Conservation (phyloP, 345 rosid species). For the Raphanus raphanistrum region DNA sequence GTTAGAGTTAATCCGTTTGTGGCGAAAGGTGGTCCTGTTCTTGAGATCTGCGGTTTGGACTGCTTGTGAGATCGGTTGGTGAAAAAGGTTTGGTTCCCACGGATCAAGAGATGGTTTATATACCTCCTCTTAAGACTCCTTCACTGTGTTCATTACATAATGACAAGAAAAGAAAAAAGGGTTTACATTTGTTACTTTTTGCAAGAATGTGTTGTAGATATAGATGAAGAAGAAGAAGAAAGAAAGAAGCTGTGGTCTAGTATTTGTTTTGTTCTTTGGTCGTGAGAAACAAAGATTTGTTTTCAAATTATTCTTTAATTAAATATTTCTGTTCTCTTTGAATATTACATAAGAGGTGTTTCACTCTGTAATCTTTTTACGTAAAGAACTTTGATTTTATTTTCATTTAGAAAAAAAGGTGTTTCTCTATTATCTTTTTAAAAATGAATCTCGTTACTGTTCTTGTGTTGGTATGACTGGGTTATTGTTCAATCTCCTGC, state of each 20-base stretch:
- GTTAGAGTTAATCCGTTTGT: slow-evolving; percentile 92
- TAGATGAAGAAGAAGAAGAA: slow-evolving; percentile 31
- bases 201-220: slow-evolving; percentile 47
- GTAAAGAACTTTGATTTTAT: slow-evolving; percentile 12
- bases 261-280: slow-evolving; percentile 42
- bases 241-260: slow-evolving; percentile 22
- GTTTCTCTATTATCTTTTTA: neutral
- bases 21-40: slow-evolving; percentile 75
- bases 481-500: neutral
- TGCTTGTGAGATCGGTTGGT: slow-evolving; percentile 50
- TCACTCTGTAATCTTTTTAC: slow-evolving; percentile 26
- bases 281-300: slow-evolving; percentile 15
- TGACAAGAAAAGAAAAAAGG: neutral
- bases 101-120: slow-evolving; percentile 27
- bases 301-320: slow-evolving; percentile 40
- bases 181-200: slow-evolving; percentile 34
- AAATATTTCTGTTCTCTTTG: slow-evolving; percentile 31
- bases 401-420: neutral
- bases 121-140: slow-evolving; percentile 25
- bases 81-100: slow-evolving; percentile 26
- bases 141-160: slow-evolving; percentile 36
- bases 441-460: neutral
- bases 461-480: neutral
- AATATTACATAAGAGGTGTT: slow-evolving; percentile 26
- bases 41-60: slow-evolving; percentile 87